Base-by-base conservation (phyloP, 306 rosid genomes). In the Alnus rubra region DNA sequence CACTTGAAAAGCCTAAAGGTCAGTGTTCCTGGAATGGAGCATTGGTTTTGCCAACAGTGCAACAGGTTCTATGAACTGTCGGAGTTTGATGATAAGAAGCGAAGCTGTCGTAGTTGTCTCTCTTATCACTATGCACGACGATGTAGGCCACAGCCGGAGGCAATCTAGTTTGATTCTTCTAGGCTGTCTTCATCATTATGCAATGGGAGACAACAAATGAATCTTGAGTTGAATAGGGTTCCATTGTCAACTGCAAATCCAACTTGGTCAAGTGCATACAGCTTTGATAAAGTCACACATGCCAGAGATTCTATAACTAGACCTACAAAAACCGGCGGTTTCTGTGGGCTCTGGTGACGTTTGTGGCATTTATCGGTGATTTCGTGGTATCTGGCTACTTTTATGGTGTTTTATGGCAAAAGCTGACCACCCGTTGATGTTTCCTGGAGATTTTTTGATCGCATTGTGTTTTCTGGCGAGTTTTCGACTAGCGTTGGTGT, bases 61-160 rank as follows among this genome's bases (percentile, higher is more conserved):
- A 94, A 97, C 88, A 89, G 98, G 97, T 94, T 94, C 88, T 97
- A 94, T 68, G 85, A 85, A 73, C 84, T 91, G 68, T 85, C 91
- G 35, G 98, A 92, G 80, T 94, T 94, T 79, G 98, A 94, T 81
- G 97, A 90, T 23, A 87, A 88, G 77, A 94, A 94, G 84, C 89
- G 98, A 87, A 94, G 97, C 86, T 94, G 98, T 82, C 92, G 97
- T 44, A 89, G 84, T 23, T 97, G 98, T 76, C 98, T 94, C 54
- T 91, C 88, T n/a, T 93, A 94, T 91, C 98, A 94, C 78, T 92
- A 94, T 85, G 97, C 98, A 74, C 88, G 98, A 86, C 98, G 98
- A 35, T 97, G 97, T 76, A 92, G 91, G 87, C 93, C 95, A 48
- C 97, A 81, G 71, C 80, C 87, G 45, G 89, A 87, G 73, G 85